Evolutionary conservation across 805 yeast genomes (phyloP).

Genomic region (Barnettozyma vustinii): DNA sequence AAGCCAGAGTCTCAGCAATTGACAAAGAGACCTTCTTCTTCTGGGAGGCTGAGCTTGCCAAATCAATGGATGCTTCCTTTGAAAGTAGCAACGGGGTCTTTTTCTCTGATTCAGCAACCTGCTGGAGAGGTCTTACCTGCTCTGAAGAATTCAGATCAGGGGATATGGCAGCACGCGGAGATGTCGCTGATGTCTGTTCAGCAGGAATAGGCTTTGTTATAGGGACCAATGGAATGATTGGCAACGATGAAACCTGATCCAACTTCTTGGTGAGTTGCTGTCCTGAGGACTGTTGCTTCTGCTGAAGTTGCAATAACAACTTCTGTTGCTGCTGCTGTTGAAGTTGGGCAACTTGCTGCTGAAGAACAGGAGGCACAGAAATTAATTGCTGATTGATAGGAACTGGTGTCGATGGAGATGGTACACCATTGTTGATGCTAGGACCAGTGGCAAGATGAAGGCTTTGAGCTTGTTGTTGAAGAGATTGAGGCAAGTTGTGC

Average conservation of each 20-base stretch:
- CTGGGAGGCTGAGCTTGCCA: conserved; percentile 20
- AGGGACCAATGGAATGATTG: conserved; percentile 1
- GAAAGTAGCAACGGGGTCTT: conserved; percentile 20
- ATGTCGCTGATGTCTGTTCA: not conserved
- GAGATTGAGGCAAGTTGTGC: conserved; percentile 12
- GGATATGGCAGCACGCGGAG: not conserved
- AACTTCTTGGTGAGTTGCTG: not conserved
- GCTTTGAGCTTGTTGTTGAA: conserved; percentile 15
- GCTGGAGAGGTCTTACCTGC: conserved; percentile 21
- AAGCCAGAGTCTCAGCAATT: conserved; percentile 56
- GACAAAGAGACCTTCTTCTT: conserved; percentile 34
- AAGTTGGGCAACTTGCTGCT: conserved; percentile 20
- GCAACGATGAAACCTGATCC: not conserved
- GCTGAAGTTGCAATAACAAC: conserved; percentile 13
- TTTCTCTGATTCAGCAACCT: conserved; percentile 20
- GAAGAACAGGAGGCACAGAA: conserved; percentile 13
- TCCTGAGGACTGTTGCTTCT: conserved; percentile 7
- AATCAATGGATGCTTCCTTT: conserved; percentile 23
- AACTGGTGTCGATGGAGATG: not conserved
- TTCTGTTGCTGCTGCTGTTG: conserved; percentile 23
- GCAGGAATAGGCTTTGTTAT: not conserved
- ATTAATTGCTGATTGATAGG: conserved; percentile 7
- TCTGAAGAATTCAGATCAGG: conserved; percentile 2
- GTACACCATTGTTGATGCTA: conserved; percentile 2
- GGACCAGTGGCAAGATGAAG: conserved; percentile 2